Evolutionary conservation across 2,329 filamentous ascomycete genomes (phyloP).

Genomic region (Rhynchosporium graminicola): DNA sequence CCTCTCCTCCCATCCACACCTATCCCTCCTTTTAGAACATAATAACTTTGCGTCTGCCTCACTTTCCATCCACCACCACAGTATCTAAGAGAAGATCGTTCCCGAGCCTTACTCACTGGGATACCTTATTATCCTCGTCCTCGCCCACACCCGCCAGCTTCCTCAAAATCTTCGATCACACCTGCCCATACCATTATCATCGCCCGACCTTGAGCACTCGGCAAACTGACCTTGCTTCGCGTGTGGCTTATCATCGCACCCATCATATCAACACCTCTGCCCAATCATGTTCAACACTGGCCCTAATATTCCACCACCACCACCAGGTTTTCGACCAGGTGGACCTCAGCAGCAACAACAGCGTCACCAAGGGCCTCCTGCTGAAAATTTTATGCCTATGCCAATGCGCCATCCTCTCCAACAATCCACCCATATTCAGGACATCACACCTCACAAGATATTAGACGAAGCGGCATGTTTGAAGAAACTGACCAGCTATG

Average conservation of each 20-base stretch:
- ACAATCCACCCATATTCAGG: slow-evolving; percentile 29
- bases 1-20: slow-evolving; percentile 10
- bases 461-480: slow-evolving; percentile 32
- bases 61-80: neutral
- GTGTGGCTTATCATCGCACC: neutral
- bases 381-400: slow-evolving; percentile 15
- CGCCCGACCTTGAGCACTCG: neutral
- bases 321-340: slow-evolving; percentile 10
- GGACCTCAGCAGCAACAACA: slow-evolving; percentile 1
- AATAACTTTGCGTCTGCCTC: slow-evolving; percentile 6
- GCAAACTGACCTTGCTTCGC: neutral
- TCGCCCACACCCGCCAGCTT: slow-evolving; percentile 8
- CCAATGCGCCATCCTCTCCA: slow-evolving; percentile 21
- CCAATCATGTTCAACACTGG: slow-evolving; percentile 10
- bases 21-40: neutral
- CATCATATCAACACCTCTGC: neutral
- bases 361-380: slow-evolving; percentile 18
- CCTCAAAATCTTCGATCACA: slow-evolving; percentile 1
- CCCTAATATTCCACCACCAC: slow-evolving; percentile 19
- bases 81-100: neutral
- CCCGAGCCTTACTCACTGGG: slow-evolving; percentile 5
- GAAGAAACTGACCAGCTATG: slow-evolving; percentile 36
- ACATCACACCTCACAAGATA: slow-evolving; percentile 29
- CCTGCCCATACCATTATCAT: neutral
- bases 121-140: neutral